Base-by-base conservation (phyloP, 2,329 filamentous ascomycete species). In the Fusarium sp. region DNA sequence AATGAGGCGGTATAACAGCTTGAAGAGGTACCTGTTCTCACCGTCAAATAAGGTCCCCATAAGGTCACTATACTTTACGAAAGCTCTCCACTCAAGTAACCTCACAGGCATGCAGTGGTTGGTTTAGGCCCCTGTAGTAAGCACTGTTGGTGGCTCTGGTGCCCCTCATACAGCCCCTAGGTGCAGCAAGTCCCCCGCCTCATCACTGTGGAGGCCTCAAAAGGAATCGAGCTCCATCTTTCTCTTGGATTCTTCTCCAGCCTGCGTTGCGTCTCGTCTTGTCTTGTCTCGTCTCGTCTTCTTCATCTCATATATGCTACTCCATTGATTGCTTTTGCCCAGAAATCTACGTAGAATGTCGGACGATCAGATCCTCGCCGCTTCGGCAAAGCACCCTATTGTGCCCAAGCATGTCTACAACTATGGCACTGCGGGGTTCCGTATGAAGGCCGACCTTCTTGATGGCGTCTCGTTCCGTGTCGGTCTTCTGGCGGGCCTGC, bases 381-480 rank as follows among this genome's bases (percentile, higher is more conserved):
- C 86, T 70, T 88, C 87, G 50, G 79, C 83, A 77, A 87, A 83
- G 78, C 84, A 88, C 74, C 82, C 86, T 64, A 86, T 87, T 58
- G 80, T 83, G 48, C 73, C 78, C 50, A 83, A 82, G 68, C 82
- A 81, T 53, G 69, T 77, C 54, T 89, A 87, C 78, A 86, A 84
- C 68, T 89, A 89, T 77, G 87, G 87, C 67, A 89, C 87, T 28
- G 87, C 87, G 40, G 87, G 87, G 59, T 89, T 89, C 74, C 86
- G 87, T 69, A 89, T 89, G 87, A 85, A 84, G 74, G 85, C 87
- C 29, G 89, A 93, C 71, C 85, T 96, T 53, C 90, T 98, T 71
- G 91, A 96, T 74, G 95, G 92, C 32, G 92, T 99, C 64, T 87
- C 96, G 69, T 97, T 94, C 79, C 90, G 93, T 42, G 93, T 97